Evolutionary conservation across 2,329 filamentous ascomycete genomes (phyloP).

Genomic region (Amauroascus niger): DNA sequence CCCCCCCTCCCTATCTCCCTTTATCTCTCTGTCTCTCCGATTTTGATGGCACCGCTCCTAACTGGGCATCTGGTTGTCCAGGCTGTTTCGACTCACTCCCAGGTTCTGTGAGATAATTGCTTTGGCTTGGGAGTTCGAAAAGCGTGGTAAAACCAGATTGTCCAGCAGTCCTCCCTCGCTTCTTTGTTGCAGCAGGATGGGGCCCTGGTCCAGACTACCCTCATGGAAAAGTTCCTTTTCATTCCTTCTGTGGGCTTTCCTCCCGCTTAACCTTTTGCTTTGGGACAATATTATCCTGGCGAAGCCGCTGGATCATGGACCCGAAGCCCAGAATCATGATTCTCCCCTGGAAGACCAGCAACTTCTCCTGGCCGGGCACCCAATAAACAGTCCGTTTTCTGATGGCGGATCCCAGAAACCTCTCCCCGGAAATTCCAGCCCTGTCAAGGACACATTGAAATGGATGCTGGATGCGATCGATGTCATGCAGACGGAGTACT

Average conservation of each 20-base stretch:
- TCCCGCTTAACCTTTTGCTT: constrained; percentile 14
- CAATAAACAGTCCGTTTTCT: constrained; percentile 13
- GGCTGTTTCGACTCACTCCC: neutral
- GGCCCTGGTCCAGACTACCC: neutral
- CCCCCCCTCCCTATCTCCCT: too few relatives aligned
- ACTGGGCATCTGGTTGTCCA: neutral
- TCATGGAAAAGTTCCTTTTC: constrained; percentile 1
- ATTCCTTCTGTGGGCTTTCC: constrained; percentile 5
- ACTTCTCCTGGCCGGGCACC: constrained; percentile 12
- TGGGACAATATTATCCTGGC: constrained; percentile 22
- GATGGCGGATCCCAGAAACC: constrained; percentile 17
- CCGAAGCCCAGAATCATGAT: constrained; percentile 20
- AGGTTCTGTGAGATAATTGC: neutral
- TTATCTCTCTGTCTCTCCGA: too few relatives aligned
- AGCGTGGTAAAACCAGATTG: neutral
- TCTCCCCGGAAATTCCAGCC: constrained; percentile 17
- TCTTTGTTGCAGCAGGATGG: neutral
- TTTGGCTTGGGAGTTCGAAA: neutral
- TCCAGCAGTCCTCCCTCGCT: neutral
- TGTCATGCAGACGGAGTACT: constrained; percentile 69
- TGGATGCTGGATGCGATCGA: constrained; percentile 55
- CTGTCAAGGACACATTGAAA: constrained; percentile 23
- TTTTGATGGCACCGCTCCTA: too few relatives aligned
- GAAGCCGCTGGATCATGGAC: constrained; percentile 17
- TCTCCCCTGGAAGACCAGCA: constrained; percentile 12